Base-by-base conservation (phyloP, 352 stramenopile species). In the Peronospora tabacina region DNA sequence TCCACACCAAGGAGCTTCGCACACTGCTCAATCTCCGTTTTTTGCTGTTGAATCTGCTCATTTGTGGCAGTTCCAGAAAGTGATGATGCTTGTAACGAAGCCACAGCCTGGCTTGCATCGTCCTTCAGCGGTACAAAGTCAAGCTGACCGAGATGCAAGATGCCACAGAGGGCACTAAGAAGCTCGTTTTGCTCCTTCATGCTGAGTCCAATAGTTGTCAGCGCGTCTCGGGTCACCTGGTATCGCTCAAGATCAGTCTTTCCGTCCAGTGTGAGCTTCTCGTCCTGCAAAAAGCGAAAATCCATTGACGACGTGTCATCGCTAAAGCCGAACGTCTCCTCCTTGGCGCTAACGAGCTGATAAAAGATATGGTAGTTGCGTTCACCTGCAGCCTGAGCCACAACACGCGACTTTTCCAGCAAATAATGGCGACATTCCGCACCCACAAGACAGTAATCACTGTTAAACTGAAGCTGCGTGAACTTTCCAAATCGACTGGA, bases 301-400 rank as follows among this genome's bases (percentile, higher is more conserved):
- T 85, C 70, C 7, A 55, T 50, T 4, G 77, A 46, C 4, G 65
- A 80, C n/a, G 75, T 67, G 9, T 52, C 45, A 1, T 66, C 43
- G 0, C 45, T 39, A 50, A 91, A 87, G 26, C 68, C 66, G 29
- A 82, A 92, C 19, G 52, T 54, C 2, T 62, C 41, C 40, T 90
- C 77, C 8, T 75, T 69, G 3, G 79, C 81, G 13, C 70, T 87
- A 20, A 87, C 66, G 8, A 97, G 70, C 61, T 97, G 87, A 72
- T 99, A 99, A 64, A 99, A 99, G 17, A 99, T 96, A 69, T 99
- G 96, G 79, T 98, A 99, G 63, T 99, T 99, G 28, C 96, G 76
- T 66, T 99, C 96, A 1, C 88, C 82, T 0, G 63, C 20, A 1
- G 77, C 74, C 54, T 98, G 94, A 15, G 75, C 66, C 5, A 98